Evolutionary conservation across 2,329 filamentous ascomycete genomes (phyloP), one percentile per base, ranked within the genome.

Genomic region (Fusarium sp.): DNA sequence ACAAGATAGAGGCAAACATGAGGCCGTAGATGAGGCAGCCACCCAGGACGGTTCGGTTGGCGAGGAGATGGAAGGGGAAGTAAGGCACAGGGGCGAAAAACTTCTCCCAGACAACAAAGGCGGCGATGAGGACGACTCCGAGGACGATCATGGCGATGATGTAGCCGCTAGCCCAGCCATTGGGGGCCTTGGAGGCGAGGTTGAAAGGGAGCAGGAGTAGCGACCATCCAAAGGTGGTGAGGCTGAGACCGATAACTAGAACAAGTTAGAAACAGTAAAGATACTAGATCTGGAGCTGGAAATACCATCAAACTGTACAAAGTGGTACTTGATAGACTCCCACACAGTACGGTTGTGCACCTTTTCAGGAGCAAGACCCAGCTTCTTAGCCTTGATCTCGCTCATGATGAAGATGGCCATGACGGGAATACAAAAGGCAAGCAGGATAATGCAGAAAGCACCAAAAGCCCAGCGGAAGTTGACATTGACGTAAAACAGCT

Each of bases 361-460:
- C 84, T 23, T 45, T 5, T 82, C 79, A 25, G 82, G 80, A 2
- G 85, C 84, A 11, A 89, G 75, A 4, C 88, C 88, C n/a, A 89
- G 88, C 78, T 87, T 90, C 23, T 84, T 82, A 78, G 85, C 80
- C 48, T 80, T 79, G 57, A 80, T 60, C 37, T 82, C 72, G 58
- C 86, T 81, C 6, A 52, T 50, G 1, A 70, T 25, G 25, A 71
- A 66, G 58, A 64, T 70, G n/a, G 6, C 62, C 69, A 71, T 71
- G 25, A 84, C 79, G 3, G 84, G 85, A 6, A 83, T 67, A 37
- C 80, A 80, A 67, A 84, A 87, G 18, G 87, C 85, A 8, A 57
- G 34, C n/a, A 91, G 77, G 68, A 93, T 88, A 77, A 93, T 91
- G 66, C 87, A 84, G 81, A 92, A 93, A 68, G 88, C 87, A 27